A percentile compares a stretch with the other conserved stretches of the same genome.
Evolutionary conservation across 2,329 filamentous ascomycete genomes (phyloP).

Genomic region (Venturia aucupariae): DNA sequence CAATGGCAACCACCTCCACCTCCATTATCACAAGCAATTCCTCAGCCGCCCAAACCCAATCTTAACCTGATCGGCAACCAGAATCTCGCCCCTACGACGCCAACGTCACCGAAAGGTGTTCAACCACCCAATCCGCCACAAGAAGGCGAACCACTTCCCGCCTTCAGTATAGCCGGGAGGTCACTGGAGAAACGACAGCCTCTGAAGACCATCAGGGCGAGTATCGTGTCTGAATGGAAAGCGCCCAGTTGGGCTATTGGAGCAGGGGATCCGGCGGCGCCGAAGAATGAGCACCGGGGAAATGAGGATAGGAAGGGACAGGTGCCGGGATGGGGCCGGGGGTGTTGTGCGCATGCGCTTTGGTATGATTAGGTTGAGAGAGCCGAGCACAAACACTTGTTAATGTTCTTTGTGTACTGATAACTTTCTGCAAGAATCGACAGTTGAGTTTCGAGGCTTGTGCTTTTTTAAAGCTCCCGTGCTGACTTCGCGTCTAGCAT

Average conservation of each 20-base stretch:
- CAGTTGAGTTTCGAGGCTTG: no score
- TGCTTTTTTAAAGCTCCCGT: no score
- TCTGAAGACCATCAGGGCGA: neutral
- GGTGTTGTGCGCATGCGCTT: slow-evolving; percentile 9
- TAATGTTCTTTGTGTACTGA: no score
- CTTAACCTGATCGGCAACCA: neutral
- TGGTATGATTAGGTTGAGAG: slow-evolving; percentile 8
- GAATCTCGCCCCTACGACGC: neutral
- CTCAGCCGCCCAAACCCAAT: neutral
- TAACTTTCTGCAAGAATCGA: no score
- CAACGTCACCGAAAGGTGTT: neutral
- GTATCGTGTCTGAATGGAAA: slow-evolving; percentile 11
- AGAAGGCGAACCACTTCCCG: neutral
- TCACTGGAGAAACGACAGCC: neutral
- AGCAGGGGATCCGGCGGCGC: slow-evolving; percentile 7
- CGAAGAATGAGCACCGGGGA: neutral
- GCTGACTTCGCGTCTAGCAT: no score
- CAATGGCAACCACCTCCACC: neutral
- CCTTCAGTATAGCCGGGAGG: neutral
- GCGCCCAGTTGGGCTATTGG: slow-evolving; percentile 3
- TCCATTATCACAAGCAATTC: no score
- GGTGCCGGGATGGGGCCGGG: neutral
- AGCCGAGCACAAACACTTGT: no score
- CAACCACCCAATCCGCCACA: neutral
- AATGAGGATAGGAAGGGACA: neutral